Percentiles rank a stretch among this genome's conserved stretches.
These are phyloP conservation scores for Geranium rotundifolium DNA, from an alignment of 345 rosid species.

Conservation along the genomic window DNA sequence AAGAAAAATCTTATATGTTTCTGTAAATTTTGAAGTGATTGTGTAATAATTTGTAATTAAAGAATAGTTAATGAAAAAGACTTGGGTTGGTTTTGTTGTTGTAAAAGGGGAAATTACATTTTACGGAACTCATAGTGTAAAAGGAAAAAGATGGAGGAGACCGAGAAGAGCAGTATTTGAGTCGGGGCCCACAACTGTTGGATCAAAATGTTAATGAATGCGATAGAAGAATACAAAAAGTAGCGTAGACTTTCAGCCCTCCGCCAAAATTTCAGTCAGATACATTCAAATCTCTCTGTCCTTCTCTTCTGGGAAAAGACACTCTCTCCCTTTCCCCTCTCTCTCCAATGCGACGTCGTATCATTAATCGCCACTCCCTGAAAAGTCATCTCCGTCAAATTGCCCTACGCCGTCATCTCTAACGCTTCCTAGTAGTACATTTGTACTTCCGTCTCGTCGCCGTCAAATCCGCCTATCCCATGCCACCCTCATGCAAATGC, in stretches of 20 bases:
- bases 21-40: no score
- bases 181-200: constrained; percentile 15
- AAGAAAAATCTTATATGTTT: no score
- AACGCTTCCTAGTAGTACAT: neutral
- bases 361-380: neutral
- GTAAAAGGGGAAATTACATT: no score
- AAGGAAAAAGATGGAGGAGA: neutral
- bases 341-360: neutral
- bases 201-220: constrained; percentile 7
- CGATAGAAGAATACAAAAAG: constrained; percentile 20
- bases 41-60: no score
- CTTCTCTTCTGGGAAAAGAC: constrained; percentile 28
- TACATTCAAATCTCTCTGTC: constrained; percentile 1
- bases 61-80: no score
- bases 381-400: no score
- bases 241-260: constrained; percentile 39
- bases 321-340: constrained; percentile 24
- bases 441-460: neutral
- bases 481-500: neutral
- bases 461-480: neutral
- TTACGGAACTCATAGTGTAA: no score
- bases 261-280: constrained; percentile 29
- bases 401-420: neutral
- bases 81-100: no score
- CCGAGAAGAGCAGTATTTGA: neutral